Percentiles rank a stretch among this genome's conserved stretches.
These are phyloP conservation scores for Leccinum incarnatum DNA, from an alignment of 768 basidiomycete genomes.

Conservation along the genomic window DNA sequence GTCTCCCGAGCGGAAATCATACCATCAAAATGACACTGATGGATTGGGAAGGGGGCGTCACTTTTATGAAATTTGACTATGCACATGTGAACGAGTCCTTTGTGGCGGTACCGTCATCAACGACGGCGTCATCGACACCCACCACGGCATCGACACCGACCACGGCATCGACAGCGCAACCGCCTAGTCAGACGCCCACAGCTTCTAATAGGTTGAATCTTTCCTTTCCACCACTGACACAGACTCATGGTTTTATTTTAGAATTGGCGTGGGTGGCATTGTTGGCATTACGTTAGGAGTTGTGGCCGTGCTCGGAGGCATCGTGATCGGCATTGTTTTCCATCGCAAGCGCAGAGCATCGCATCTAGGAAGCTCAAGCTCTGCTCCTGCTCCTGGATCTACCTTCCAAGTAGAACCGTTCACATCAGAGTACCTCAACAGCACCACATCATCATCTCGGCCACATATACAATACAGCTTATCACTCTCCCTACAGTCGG, in stretches of 20 bases:
- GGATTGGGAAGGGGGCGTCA: too few species aligned
- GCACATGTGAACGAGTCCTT: too few species aligned
- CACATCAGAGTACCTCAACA: neutral
- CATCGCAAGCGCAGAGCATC: constrained; percentile 7
- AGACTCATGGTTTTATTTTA: neutral
- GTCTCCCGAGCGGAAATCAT: too few species aligned
- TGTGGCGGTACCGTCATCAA: too few species aligned
- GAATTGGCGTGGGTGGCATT: constrained; percentile 11
- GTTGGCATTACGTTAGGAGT: constrained; percentile 19
- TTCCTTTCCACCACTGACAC: neutral
- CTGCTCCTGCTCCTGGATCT: neutral
- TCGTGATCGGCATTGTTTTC: constrained; percentile 6
- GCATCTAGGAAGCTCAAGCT: neutral
- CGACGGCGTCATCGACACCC: too few species aligned
- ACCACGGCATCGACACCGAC: neutral
- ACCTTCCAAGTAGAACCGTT: constrained; percentile 5
- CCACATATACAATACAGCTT: neutral
- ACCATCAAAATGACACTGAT: too few species aligned
- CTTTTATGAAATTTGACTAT: too few species aligned
- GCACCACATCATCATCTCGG: neutral
- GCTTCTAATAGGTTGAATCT: constrained; percentile 7
- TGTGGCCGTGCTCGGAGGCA: neutral
- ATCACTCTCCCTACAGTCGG: neutral
- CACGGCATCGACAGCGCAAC: neutral
- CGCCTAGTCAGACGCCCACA: constrained; percentile 1